Evolutionary conservation across 768 basidiomycete species (phyloP).

Genomic region (Xerocomellus intermedius): DNA sequence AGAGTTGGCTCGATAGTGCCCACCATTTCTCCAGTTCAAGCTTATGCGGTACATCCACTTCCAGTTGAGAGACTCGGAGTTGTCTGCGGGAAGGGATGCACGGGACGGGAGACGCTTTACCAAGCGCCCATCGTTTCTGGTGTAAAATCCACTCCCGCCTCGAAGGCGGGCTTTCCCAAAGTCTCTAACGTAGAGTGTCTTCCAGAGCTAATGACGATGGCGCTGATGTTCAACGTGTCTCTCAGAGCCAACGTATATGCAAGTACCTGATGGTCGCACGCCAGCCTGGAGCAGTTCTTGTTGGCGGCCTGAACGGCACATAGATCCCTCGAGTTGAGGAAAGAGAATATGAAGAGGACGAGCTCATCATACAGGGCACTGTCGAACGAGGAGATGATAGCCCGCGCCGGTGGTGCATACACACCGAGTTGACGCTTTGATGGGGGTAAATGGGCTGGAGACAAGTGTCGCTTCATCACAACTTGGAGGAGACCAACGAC

Average conservation of each 20-base stretch:
- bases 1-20: constrained; percentile 21
- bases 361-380: constrained; percentile 72
- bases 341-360: constrained; percentile 68
- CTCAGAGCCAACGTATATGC: constrained; percentile 3
- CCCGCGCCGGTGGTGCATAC: constrained; percentile 10
- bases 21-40: constrained; percentile 79
- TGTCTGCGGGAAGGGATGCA: constrained; percentile 33
- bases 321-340: constrained; percentile 64
- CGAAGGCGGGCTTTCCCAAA: constrained; percentile 69
- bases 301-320: constrained; percentile 62
- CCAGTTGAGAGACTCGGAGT: constrained; percentile 51
- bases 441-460: constrained; percentile 49
- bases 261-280: constrained; percentile 62
- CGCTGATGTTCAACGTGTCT: constrained; percentile 17
- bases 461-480: constrained; percentile 44
- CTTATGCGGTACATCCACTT: constrained; percentile 87
- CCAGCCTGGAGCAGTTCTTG: constrained; percentile 64
- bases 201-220: constrained; percentile 54
- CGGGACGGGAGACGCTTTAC: constrained; percentile 58
- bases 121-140: constrained; percentile 55
- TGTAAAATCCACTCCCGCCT: constrained; percentile 62
- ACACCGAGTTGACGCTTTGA: constrained; percentile 52
- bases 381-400: constrained; percentile 43
- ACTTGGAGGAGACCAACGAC: background rate
- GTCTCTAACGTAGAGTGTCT: constrained; percentile 55